Conservation (phyloP, 257 asterid species). For the Solanum clarkiae region DNA sequence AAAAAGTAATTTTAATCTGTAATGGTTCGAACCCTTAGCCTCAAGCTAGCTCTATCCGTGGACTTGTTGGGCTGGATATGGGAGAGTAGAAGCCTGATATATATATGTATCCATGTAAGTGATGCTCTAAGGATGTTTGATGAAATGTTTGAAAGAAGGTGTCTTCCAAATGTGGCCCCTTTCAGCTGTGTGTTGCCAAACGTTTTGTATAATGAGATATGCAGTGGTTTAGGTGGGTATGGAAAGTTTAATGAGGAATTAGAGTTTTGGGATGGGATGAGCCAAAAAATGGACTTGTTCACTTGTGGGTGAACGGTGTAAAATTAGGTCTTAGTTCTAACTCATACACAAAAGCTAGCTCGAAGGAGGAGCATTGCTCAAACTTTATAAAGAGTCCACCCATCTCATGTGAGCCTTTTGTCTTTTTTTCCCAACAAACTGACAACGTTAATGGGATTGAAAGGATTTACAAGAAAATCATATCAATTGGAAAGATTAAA, state of each 20-base stretch:
- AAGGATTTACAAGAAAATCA: constrained; percentile 42
- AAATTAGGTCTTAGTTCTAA: no score
- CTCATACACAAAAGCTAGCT: no score
- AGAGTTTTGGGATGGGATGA: constrained; percentile 48
- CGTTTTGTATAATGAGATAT: constrained; percentile 52
- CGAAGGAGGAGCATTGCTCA: no score
- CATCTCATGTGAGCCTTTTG: no score
- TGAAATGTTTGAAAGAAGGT: constrained; percentile 60
- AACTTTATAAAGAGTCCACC: no score
- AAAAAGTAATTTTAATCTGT: background rate
- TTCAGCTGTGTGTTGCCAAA: constrained; percentile 60
- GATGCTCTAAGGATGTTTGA: constrained; percentile 60
- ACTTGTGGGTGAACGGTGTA: constrained; percentile 5
- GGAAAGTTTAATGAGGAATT: constrained; percentile 46
- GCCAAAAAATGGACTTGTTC: constrained; percentile 44
- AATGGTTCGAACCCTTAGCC: background rate
- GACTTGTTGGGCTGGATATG: constrained; percentile 24
- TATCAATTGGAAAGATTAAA: constrained; percentile 29
- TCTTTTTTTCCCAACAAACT: no score
- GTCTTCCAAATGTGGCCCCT: constrained; percentile 47
- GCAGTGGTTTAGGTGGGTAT: constrained; percentile 72
- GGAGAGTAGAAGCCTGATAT: constrained; percentile 44
- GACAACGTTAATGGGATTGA: constrained; percentile 47
- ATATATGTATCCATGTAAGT: constrained; percentile 24
- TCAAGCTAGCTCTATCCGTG: background rate